Conservation (phyloP, 202 grass and related monocot genomes). For the Setaria viridis region DNA sequence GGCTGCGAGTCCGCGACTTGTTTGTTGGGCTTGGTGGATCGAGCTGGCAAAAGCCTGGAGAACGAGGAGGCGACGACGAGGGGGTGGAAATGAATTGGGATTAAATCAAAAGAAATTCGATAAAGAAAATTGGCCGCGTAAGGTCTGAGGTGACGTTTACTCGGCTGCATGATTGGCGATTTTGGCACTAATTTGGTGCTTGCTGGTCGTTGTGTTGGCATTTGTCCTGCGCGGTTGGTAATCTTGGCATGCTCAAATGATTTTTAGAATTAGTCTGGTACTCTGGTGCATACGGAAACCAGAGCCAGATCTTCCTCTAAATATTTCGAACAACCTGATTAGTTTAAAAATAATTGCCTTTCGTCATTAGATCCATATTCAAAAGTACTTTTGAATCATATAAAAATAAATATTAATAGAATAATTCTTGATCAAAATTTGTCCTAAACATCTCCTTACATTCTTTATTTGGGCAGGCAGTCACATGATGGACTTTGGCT, state of each 20-base stretch:
- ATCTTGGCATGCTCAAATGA: not conserved
- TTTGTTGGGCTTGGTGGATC: constrained; percentile 13
- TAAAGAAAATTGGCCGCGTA: not conserved
- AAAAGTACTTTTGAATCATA: too few relatives aligned
- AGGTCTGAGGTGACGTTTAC: not conserved
- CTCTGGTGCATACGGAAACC: too few relatives aligned
- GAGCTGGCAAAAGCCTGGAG: not conserved
- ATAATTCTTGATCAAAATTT: too few relatives aligned
- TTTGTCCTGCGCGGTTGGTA: not conserved
- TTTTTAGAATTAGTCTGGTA: not conserved
- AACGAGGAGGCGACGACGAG: not conserved
- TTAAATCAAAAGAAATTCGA: not conserved
- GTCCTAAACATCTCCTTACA: too few relatives aligned
- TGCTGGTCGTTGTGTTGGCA: not conserved
- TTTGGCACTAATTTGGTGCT: not conserved
- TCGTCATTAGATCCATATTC: too few relatives aligned
- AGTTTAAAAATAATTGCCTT: too few relatives aligned
- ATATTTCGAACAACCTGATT: too few relatives aligned
- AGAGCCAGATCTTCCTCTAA: too few relatives aligned
- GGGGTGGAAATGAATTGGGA: not conserved
- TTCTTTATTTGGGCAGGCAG: not conserved
- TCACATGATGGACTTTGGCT: not conserved
- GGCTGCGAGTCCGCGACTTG: not conserved
- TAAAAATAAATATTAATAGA: too few relatives aligned
- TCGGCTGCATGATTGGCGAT: not conserved